Evolutionary conservation across 306 rosid species (phyloP), one percentile per base, ranked within the genome.

Genomic region (Quercus glauca): DNA sequence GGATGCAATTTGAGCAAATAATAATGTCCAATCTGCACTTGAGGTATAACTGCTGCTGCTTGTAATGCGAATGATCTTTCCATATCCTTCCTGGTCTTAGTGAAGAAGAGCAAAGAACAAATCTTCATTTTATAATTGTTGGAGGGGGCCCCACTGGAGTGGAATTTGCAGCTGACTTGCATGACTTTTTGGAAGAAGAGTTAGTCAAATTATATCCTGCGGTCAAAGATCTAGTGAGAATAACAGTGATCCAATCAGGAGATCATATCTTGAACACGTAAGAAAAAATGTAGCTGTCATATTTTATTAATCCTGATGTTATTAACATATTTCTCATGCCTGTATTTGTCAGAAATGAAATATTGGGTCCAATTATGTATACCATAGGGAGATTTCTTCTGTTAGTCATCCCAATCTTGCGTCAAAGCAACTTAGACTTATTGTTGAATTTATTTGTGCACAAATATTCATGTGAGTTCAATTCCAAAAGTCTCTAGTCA

Each of bases 101-200:
- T 82, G 97, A 91, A 55, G 94, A 91, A 70, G 99, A 95, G 80
- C 82, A 73, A 74, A 85, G 86, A 81, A 85, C 83, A 76, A 91
- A 91, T 90, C 99, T 95, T 86, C 99, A 95, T 82, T 95, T 95
- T 84, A 96, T 95, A 57, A 81, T 95, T 73, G 99, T 95, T 75
- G 99, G 99, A 76, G 99, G 99, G 69, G 99, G 99, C 83, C 99
- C 99, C 45, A 95, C 99, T 69, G 99, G 99, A 58, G 88, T 95
- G 73, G 99, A 95, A 83, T 95, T 95, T 86, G 98, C 99, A 73
- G 98, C 99, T 37, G 99, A 95, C 91, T 88, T 95, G 76, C 97
- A 95, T 80, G 99, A 95, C 86, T 91, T 63, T 84, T 70, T 95
- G 61, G 84, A 82, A 55, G 99, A 92, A 76, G 99, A 95, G 87